phyloP scores from a whole-genome alignment of 2,329 filamentous ascomycete genomes.

The Dactylellina parvicollis region DNA sequence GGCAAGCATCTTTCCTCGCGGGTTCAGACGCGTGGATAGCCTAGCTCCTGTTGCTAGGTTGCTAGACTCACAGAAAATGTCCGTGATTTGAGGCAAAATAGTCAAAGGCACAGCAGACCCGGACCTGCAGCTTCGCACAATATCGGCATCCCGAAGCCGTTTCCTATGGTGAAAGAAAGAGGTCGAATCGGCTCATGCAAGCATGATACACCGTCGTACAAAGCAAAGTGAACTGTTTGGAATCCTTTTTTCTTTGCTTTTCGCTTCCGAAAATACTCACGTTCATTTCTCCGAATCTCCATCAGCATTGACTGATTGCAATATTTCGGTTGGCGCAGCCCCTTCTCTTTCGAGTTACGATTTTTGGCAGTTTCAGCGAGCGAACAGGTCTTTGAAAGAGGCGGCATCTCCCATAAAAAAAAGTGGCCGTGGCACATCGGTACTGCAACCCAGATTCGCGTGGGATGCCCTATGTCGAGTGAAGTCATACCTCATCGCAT shows the following conservation, averaged over 20 bases:
- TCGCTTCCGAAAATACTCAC: constrained; percentile 5
- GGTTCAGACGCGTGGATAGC: constrained; percentile 38
- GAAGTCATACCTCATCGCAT: constrained; percentile 52
- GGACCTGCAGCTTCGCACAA: constrained; percentile 6
- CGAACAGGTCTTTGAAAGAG: constrained; percentile 4
- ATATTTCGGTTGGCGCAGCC: constrained; percentile 34
- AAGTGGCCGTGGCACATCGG: constrained; percentile 48
- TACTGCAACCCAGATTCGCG: constrained; percentile 44
- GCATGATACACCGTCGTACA: constrained; percentile 5
- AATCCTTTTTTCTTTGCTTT: background rate
- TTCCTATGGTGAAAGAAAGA: background rate
- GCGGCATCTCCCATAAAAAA: constrained; percentile 33
- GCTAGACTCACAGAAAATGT: constrained; percentile 37
- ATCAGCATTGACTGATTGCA: constrained; percentile 10
- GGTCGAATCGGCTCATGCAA: constrained; percentile 1
- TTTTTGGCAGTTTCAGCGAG: constrained; percentile 49
- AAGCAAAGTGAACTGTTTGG: constrained; percentile 1
- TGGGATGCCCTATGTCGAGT: constrained; percentile 34
- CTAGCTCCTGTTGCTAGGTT: constrained; percentile 42
- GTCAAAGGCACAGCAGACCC: constrained; percentile 7
- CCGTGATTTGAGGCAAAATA: constrained; percentile 47
- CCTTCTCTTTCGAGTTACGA: constrained; percentile 47
- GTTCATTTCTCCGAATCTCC: constrained; percentile 2
- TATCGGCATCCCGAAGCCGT: constrained; percentile 23
- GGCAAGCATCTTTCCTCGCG: constrained; percentile 42